phyloP scores from a whole-genome alignment of 2,329 filamentous ascomycete species.

The Sclerotiophoma versabilis region DNA sequence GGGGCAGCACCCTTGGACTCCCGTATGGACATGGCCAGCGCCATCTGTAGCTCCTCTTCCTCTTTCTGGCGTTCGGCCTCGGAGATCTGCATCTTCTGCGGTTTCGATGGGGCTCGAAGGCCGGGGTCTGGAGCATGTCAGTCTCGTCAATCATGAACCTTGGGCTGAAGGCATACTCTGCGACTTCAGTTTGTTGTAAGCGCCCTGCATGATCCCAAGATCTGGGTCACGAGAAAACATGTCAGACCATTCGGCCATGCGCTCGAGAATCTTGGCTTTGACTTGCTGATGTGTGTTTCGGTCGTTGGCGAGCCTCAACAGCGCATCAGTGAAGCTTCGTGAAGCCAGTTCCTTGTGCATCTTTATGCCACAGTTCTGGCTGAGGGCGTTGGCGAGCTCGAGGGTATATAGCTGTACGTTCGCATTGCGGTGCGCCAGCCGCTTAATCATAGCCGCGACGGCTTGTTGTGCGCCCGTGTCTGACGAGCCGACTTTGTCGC shows the following conservation, averaged over 20 bases:
- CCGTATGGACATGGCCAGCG: slow-evolving; percentile 87
- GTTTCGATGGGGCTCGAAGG: slow-evolving; percentile 88
- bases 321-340: slow-evolving; percentile 90
- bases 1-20: slow-evolving; percentile 68
- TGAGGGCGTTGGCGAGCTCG: slow-evolving; percentile 86
- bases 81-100: slow-evolving; percentile 90
- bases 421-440: slow-evolving; percentile 89
- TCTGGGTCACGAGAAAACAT: slow-evolving; percentile 92
- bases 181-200: slow-evolving; percentile 84
- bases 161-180: slow-evolving; percentile 56
- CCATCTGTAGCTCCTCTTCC: slow-evolving; percentile 97
- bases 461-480: slow-evolving; percentile 76
- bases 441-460: slow-evolving; percentile 88
- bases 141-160: background rate
- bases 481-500: slow-evolving; percentile 63
- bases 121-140: slow-evolving; percentile 74
- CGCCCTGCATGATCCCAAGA: slow-evolving; percentile 96
- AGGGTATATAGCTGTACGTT: slow-evolving; percentile 96
- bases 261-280: slow-evolving; percentile 94
- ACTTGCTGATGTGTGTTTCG: slow-evolving; percentile 95
- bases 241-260: slow-evolving; percentile 94
- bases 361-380: slow-evolving; percentile 85
- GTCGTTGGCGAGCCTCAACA: slow-evolving; percentile 89
- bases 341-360: slow-evolving; percentile 91
- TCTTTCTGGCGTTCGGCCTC: slow-evolving; percentile 91